These are phyloP conservation scores for Picea engelmannii DNA, from an alignment of 83 land plant genomes.

Conservation along the genomic window DNA sequence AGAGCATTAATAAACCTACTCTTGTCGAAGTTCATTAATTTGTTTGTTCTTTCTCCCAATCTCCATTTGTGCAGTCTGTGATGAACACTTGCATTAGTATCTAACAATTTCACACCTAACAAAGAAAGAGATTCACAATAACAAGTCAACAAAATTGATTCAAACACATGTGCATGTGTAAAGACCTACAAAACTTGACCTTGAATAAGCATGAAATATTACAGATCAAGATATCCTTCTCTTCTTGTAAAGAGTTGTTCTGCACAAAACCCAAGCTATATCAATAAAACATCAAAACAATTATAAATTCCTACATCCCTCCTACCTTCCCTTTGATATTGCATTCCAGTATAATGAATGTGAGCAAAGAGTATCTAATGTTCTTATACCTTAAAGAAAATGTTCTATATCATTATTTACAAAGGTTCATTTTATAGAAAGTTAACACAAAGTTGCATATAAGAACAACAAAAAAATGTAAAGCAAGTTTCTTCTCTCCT, in stretches of 20 bases:
- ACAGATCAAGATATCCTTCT: slow-evolving; percentile 32
- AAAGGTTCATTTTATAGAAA: too few relatives aligned
- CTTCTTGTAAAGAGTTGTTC: slow-evolving; percentile 28
- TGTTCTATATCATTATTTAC: too few relatives aligned
- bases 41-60: slow-evolving; percentile 41
- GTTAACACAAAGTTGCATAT: too few relatives aligned
- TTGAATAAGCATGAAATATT: slow-evolving; percentile 37
- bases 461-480: too few relatives aligned
- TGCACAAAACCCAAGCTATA: slow-evolving; percentile 3
- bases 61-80: slow-evolving; percentile 42
- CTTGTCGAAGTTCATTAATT: slow-evolving; percentile 35
- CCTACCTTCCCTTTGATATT: too few relatives aligned
- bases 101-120: neutral
- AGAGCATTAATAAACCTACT: slow-evolving; percentile 19
- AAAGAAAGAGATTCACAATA: neutral
- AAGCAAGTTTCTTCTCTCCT: too few relatives aligned
- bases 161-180: slow-evolving; percentile 9
- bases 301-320: too few relatives aligned
- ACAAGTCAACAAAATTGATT: neutral
- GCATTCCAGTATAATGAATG: too few relatives aligned
- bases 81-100: neutral
- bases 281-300: too few relatives aligned
- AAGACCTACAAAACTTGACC: slow-evolving; percentile 13
- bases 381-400: too few relatives aligned
- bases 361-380: too few relatives aligned